Base-by-base conservation (phyloP, 106 monocot species). In the Narthecium ossifragum region DNA sequence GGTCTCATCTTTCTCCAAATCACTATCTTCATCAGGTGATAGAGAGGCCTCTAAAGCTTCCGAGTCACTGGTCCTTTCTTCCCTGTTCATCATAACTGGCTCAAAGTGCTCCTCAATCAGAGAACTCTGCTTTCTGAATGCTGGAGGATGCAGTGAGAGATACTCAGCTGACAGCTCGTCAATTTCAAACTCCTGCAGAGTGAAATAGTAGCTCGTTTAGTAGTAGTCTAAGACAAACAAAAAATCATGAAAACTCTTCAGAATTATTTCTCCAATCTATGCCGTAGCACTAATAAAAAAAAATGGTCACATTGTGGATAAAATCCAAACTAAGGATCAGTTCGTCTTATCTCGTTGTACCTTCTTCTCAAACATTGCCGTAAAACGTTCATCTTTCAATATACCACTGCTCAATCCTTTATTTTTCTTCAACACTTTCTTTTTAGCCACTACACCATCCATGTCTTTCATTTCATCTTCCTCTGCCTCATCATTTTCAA, bases 51-150 rank as follows among this genome's bases (percentile, higher is more conserved):
- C 32, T 61, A 70, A 73, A 63, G 58, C 55, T 70, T 77, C 85
- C n/a, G 69, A 71, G 23, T 73, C 51, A 32, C 38, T 58, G 29
- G 12, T 28, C 11, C 53, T 56, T 14, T 71, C 67, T 23, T 84
- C 75, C 10, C 78, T 75, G 64, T 83, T 79, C 31, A 74, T 71
- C 55, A 66, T 46, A 26, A 78, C 68, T 40, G 71, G 72, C 15
- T 92, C 83, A 80, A 92, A 92, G 49, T 92, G 84, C 55, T 92
- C 92, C 34, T 80, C 66, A 36, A 92, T 66, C 36, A 84, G 41
- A 57, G 72, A 74, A 0, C 79, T 45, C 31, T 73, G 76, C 60
- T 67, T 87, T 61, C 50, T 77, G 21, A 63, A 37, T 56, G 73
- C 29, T 57, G 71, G 78, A 46, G 92, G 92, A 72, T 87, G 92